Evolutionary conservation across 495 filamentous ascomycete genomes (phyloP).

Genomic region (Chaetomium tenue): DNA sequence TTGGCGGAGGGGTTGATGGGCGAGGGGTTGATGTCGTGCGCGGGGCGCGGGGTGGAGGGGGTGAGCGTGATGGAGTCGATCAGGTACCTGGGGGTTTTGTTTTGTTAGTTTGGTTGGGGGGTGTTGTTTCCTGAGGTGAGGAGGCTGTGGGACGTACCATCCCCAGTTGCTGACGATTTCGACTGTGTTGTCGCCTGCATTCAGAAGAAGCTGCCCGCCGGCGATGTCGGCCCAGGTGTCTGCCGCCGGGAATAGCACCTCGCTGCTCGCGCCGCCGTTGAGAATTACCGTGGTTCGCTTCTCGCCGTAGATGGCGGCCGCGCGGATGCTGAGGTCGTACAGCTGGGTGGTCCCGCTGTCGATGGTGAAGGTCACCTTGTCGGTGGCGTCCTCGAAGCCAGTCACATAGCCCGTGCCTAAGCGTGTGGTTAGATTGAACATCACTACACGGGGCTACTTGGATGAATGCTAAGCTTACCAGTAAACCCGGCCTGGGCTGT

Average conservation of each 20-base stretch:
- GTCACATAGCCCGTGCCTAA: constrained; percentile 46
- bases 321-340: constrained; percentile 44
- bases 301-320: constrained; percentile 43
- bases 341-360: constrained; percentile 32
- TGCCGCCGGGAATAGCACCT: constrained; percentile 39
- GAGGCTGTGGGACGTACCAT: constrained; percentile 27
- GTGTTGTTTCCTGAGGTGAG: too few relatives aligned
- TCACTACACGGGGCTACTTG: too few relatives aligned
- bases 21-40: constrained; percentile 38
- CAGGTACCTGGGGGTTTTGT: constrained; percentile 32
- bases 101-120: too few relatives aligned
- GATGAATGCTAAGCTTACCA: constrained; percentile 7
- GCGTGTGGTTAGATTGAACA: not conserved
- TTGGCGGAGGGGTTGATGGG: constrained; percentile 36
- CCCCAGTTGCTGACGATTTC: constrained; percentile 50
- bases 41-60: constrained; percentile 36
- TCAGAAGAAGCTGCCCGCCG: constrained; percentile 45
- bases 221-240: constrained; percentile 31
- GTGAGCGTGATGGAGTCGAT: constrained; percentile 46
- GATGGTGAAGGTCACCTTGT: constrained; percentile 44
- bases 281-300: constrained; percentile 44
- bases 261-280: constrained; percentile 42
- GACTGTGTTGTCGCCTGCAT: constrained; percentile 45
- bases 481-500: constrained; percentile 38
- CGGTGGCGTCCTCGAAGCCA: constrained; percentile 40